Evolutionary conservation across 2,329 filamentous ascomycete species (phyloP).

Genomic region (Xylaria arbuscula): DNA sequence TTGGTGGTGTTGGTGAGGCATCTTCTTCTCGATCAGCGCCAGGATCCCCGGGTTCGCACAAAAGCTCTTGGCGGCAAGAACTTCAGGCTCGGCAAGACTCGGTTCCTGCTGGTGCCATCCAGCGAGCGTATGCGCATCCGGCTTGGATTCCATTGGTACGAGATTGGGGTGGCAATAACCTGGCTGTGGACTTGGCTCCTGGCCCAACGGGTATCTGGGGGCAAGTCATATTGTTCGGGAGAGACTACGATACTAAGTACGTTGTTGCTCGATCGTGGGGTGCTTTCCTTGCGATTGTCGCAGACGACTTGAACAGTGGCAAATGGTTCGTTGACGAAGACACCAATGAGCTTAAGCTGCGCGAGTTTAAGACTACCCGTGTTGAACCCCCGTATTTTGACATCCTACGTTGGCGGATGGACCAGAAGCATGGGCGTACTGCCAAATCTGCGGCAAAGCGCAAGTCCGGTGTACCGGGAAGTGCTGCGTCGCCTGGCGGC

Average conservation of each 20-base stretch:
- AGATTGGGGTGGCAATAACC: constrained; percentile 98
- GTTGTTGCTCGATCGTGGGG: constrained; percentile 94
- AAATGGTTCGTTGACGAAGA: constrained; percentile 96
- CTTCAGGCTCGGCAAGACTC: constrained; percentile 86
- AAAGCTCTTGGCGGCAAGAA: constrained; percentile 83
- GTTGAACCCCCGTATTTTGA: constrained; percentile 95
- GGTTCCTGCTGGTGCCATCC: constrained; percentile 85
- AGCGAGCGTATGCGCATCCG: constrained; percentile 92
- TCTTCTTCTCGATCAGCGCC: constrained; percentile 75
- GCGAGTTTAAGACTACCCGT: constrained; percentile 88
- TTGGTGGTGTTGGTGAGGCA: constrained; percentile 72
- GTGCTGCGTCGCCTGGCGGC: constrained; percentile 58
- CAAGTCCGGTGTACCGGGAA: constrained; percentile 61
- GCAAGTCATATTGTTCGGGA: constrained; percentile 94
- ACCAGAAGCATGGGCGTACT: constrained; percentile 89
- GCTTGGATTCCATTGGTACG: constrained; percentile 96
- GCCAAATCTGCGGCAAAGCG: constrained; percentile 59
- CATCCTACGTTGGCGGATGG: constrained; percentile 92
- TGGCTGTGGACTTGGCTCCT: constrained; percentile 91
- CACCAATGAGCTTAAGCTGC: constrained; percentile 87
- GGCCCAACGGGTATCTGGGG: constrained; percentile 93
- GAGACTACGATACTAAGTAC: constrained; percentile 98
- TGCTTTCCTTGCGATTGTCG: constrained; percentile 83
- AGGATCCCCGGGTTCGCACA: constrained; percentile 61
- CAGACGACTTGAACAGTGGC: constrained; percentile 89